Base-by-base conservation (phyloP, 495 filamentous ascomycete species). In the Lasiosphaeria ovina region DNA sequence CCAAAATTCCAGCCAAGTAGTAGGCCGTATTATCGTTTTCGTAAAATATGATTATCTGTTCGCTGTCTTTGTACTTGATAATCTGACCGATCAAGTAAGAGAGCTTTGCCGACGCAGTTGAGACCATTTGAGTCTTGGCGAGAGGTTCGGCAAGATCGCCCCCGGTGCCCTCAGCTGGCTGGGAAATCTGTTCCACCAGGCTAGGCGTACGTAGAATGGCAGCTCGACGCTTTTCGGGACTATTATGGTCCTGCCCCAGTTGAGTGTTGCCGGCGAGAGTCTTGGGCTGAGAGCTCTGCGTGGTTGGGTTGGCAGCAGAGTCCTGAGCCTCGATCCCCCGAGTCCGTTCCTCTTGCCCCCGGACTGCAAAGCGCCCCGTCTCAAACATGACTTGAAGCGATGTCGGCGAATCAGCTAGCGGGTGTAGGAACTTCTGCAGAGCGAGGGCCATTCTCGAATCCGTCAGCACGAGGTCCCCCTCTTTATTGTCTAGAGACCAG, bases 11-110 rank as follows among this genome's bases (percentile, higher is more conserved):
- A 11, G 90, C 88, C 45, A 97, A 83, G 73, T 91, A 92, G 62
- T 80, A 91, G 0, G 93, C 92, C 4, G 89, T 80, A 66, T 94
- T 92, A 54, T 92, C 86, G 55, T 87, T 87, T 57, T 97, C 93
- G 74, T 96, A 97, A 69, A 98, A 98, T 31, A 97, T 82, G 47
- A 98, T 81, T 34, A 93, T 97, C 67, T 98, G 96, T 59, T 96
- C 92, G 1, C 79, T 67, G 6, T 79, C 68, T 48, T 96, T 83
- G 53, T 91, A 77, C 51, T 83, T 74, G 3, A 84, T 65, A 11
- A 97, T 83, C 55, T 81, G 77, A 57, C 91, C 87, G 8, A 97
- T 73, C 2, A 98, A 79, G 64, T 97, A 97, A 3, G 88, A 91
- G 3, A 98, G 77, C 72, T 98, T 98, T 0, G 87, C 86, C 0